These are phyloP conservation scores for Seminavis robusta DNA, from an alignment of 108 stramenopile species.

Conservation along the genomic window DNA sequence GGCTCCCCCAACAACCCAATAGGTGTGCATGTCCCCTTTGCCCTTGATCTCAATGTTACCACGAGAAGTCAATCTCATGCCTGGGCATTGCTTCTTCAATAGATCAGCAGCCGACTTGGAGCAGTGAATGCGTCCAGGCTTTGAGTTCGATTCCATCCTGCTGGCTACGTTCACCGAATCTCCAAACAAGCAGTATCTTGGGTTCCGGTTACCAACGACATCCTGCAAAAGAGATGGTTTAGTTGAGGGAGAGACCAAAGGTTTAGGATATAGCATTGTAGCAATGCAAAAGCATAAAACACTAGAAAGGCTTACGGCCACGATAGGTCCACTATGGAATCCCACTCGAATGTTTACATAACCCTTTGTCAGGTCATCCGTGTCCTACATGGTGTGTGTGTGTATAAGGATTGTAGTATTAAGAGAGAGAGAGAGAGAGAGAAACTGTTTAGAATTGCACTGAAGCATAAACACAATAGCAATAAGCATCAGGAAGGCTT, in stretches of 20 bases:
- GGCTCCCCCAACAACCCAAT: slow-evolving; percentile 17
- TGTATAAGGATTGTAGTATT: too few species aligned
- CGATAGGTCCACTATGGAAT: slow-evolving; percentile 47
- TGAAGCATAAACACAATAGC: too few species aligned
- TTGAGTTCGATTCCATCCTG: slow-evolving; percentile 46
- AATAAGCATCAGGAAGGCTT: too few species aligned
- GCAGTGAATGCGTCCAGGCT: slow-evolving; percentile 35
- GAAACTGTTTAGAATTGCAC: too few species aligned
- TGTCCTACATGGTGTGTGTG: too few species aligned
- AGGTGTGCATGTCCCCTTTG: slow-evolving; percentile 53
- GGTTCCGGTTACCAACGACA: slow-evolving; percentile 70
- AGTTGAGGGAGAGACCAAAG: too few species aligned
- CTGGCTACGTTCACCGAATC: slow-evolving; percentile 71
- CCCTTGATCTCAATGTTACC: slow-evolving; percentile 54
- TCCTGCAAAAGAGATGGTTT: too few species aligned
- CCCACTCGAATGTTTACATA: slow-evolving; percentile 50
- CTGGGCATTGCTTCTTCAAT: slow-evolving; percentile 25
- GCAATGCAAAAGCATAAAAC: too few species aligned
- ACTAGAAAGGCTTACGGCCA: too few species aligned
- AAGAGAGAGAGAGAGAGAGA: too few species aligned
- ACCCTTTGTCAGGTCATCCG: slow-evolving; percentile 32
- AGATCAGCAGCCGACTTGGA: slow-evolving; percentile 30
- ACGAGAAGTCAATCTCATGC: slow-evolving; percentile 20
- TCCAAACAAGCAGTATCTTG: slow-evolving; percentile 70
- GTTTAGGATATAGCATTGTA: too few species aligned